Percentiles rank a stretch among this genome's conserved stretches.
phyloP scores from a whole-genome alignment of 257 asterid genomes.

The Salvia miltiorrhiza region DNA sequence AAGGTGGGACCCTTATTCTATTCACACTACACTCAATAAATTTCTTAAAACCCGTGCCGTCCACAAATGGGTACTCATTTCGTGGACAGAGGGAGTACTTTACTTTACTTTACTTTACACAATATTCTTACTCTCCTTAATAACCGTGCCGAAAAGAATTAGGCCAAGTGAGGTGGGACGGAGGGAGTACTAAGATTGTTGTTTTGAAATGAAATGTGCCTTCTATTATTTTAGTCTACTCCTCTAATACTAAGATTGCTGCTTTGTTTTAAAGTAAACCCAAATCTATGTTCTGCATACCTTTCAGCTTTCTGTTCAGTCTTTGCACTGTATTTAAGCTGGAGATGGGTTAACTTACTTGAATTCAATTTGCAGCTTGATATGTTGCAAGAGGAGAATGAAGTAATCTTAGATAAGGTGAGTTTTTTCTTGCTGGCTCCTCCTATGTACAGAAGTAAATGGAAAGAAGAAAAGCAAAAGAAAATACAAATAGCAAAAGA shows the following conservation, averaged over 20 bases:
- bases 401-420: slow-evolving; percentile 80
- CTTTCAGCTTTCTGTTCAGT: slow-evolving; percentile 5
- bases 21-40: too few relatives aligned
- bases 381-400: slow-evolving; percentile 96
- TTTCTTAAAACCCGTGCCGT: too few relatives aligned
- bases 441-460: slow-evolving; percentile 10
- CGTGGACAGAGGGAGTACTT: too few relatives aligned
- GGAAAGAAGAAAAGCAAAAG: background rate
- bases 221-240: too few relatives aligned
- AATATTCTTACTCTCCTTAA: too few relatives aligned
- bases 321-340: slow-evolving; percentile 14
- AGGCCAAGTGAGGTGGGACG: too few relatives aligned
- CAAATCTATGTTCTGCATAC: background rate
- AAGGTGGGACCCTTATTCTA: too few relatives aligned
- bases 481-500: background rate
- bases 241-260: background rate
- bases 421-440: slow-evolving; percentile 20
- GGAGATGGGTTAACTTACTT: slow-evolving; percentile 17
- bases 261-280: slow-evolving; percentile 7
- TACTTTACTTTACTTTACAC: too few relatives aligned
- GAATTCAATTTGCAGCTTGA: slow-evolving; percentile 73
- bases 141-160: too few relatives aligned
- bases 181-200: too few relatives aligned
- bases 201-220: too few relatives aligned
- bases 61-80: too few relatives aligned